Conservation (phyloP, 371 early-diverging fungal genomes). For the Circinella minor region DNA sequence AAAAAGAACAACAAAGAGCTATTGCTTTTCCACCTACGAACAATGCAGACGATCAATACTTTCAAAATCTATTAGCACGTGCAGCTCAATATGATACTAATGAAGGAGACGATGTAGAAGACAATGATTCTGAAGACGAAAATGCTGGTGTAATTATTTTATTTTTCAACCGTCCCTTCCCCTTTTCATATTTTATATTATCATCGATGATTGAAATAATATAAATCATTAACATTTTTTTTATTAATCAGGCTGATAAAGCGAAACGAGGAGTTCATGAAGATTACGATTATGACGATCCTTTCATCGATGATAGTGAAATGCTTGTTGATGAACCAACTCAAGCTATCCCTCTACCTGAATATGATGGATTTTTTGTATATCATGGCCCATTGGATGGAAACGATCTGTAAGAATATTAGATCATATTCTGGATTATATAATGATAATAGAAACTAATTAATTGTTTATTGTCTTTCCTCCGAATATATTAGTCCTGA, state of each 20-base stretch:
- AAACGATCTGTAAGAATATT: constrained; percentile 42
- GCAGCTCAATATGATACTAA: constrained; percentile 11
- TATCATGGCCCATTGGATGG: constrained; percentile 56
- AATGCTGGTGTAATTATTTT: constrained; percentile 12
- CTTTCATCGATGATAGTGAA: constrained; percentile 58
- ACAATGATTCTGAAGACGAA: constrained; percentile 18
- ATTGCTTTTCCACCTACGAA: background rate
- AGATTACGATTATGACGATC: constrained; percentile 53
- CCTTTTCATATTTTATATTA: background rate
- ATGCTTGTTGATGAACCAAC: constrained; percentile 42
- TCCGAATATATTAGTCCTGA: constrained; percentile 1
- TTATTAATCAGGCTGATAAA: background rate
- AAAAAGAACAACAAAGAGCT: constrained; percentile 3
- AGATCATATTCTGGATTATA: background rate
- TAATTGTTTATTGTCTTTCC: too few species aligned
- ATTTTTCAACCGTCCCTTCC: background rate
- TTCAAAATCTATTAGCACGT: constrained; percentile 14
- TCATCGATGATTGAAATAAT: too few species aligned
- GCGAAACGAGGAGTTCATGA: constrained; percentile 13
- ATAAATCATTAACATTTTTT: too few species aligned
- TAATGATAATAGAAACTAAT: too few species aligned
- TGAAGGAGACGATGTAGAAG: constrained; percentile 18
- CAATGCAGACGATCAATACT: constrained; percentile 17
- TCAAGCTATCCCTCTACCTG: constrained; percentile 28
- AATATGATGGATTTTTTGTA: constrained; percentile 50